Evolutionary conservation across 805 yeast genomes (phyloP).

Genomic region (Hermanozyma aechmeae): DNA sequence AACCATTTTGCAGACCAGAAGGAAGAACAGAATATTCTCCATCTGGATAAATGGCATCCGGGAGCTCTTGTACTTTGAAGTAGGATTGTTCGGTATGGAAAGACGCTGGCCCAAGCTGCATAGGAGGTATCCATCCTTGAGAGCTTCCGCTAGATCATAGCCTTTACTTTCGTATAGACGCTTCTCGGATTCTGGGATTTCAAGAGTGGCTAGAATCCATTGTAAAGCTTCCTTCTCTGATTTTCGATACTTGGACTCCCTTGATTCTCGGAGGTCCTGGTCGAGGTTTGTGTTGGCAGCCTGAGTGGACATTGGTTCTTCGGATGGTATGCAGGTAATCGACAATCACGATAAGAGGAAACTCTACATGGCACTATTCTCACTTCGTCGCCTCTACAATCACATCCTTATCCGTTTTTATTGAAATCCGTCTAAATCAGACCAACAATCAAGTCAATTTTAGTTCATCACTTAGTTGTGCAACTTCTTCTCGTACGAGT

Average conservation of each 20-base stretch:
- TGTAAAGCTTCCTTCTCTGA: constrained; percentile 32
- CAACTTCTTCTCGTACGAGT: constrained; percentile 95
- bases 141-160: constrained; percentile 40
- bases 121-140: constrained; percentile 50
- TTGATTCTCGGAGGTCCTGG: constrained; percentile 44
- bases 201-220: constrained; percentile 44
- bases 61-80: constrained; percentile 46
- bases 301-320: too few relatives aligned
- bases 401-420: neutral
- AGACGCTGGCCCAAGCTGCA: constrained; percentile 25
- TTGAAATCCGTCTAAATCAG: neutral
- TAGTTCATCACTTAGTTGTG: constrained; percentile 52
- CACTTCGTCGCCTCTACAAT: too few relatives aligned
- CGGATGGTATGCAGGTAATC: too few relatives aligned
- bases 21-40: constrained; percentile 76
- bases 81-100: constrained; percentile 15
- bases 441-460: neutral
- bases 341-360: too few relatives aligned
- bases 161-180: constrained; percentile 1
- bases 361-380: too few relatives aligned
- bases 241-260: constrained; percentile 43
- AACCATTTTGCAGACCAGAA: constrained; percentile 47
- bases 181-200: constrained; percentile 2
- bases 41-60: constrained; percentile 68
- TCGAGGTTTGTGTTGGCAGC: constrained; percentile 44